Conservation (phyloP, 2,329 filamentous ascomycete genomes). For the Diaporthe aspalathi region DNA sequence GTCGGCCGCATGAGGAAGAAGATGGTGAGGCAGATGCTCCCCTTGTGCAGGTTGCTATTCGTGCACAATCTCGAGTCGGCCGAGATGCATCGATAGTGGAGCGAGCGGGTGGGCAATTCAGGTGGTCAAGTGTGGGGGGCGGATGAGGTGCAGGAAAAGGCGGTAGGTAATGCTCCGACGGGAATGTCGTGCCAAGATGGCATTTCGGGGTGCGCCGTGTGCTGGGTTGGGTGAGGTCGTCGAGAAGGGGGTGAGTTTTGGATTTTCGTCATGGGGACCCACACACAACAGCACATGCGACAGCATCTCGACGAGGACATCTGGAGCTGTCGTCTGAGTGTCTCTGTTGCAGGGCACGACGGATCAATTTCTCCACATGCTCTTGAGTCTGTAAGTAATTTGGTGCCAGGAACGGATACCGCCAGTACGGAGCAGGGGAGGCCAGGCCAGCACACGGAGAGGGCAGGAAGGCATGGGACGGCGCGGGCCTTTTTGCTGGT, state of each 20-base stretch:
- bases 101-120: not conserved
- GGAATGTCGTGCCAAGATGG: slow-evolving; percentile 15
- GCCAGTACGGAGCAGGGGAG: not conserved
- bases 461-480: no score
- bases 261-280: no score
- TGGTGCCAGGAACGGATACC: not conserved
- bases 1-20: not conserved
- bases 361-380: slow-evolving; percentile 25
- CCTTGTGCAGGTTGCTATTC: not conserved
- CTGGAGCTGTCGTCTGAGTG: not conserved
- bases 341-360: not conserved
- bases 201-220: not conserved
- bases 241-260: not conserved
- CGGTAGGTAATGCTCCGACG: slow-evolving; percentile 6
- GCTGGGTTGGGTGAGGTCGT: slow-evolving; percentile 24
- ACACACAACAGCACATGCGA: no score
- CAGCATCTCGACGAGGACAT: not conserved
- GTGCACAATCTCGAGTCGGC: slow-evolving; percentile 18
- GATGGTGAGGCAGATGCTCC: not conserved
- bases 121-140: not conserved
- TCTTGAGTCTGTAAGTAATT: not conserved
- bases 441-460: no score
- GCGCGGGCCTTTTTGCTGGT: not conserved
- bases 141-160: not conserved
- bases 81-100: slow-evolving; percentile 26